phyloP scores from a whole-genome alignment of 2,329 filamentous ascomycete species.

The Fusarium brevicatenulatum region DNA sequence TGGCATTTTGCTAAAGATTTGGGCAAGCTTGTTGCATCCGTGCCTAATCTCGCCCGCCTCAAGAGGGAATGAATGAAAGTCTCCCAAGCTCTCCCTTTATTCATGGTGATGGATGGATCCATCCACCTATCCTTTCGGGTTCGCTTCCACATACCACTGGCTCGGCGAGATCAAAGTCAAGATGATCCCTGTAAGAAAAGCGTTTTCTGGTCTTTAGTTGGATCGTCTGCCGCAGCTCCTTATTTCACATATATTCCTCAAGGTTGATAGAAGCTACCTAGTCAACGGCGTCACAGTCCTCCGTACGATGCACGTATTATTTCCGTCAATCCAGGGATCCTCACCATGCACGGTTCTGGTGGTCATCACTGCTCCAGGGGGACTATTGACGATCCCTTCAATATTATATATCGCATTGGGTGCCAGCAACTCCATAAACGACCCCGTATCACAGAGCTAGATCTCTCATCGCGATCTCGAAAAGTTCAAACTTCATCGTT shows the following conservation, averaged over 20 bases:
- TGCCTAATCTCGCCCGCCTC: neutral
- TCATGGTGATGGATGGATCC: conserved; percentile 4
- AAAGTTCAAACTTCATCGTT: neutral
- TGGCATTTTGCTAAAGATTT: neutral
- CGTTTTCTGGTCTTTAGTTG: neutral
- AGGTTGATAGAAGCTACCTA: conserved; percentile 1
- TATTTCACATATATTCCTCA: conserved; percentile 12
- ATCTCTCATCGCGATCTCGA: conserved; percentile 9
- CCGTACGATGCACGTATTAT: neutral
- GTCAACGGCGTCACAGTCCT: conserved; percentile 2
- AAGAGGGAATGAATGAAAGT: conserved; percentile 18
- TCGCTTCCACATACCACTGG: conserved; percentile 9
- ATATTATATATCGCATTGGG: neutral
- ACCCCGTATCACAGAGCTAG: neutral
- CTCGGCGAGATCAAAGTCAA: conserved; percentile 3
- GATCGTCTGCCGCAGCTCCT: conserved; percentile 14
- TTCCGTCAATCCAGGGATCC: conserved; percentile 12
- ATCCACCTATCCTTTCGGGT: conserved; percentile 14
- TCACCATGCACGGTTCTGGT: neutral
- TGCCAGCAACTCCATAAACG: neutral
- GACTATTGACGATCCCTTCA: neutral
- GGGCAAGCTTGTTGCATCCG: conserved; percentile 6
- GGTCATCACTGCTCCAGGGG: neutral
- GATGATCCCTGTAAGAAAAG: neutral
- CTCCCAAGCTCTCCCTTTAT: conserved; percentile 10